Evolutionary conservation across 257 asterid genomes (phyloP).

Genomic region (Solanum arcanum): DNA sequence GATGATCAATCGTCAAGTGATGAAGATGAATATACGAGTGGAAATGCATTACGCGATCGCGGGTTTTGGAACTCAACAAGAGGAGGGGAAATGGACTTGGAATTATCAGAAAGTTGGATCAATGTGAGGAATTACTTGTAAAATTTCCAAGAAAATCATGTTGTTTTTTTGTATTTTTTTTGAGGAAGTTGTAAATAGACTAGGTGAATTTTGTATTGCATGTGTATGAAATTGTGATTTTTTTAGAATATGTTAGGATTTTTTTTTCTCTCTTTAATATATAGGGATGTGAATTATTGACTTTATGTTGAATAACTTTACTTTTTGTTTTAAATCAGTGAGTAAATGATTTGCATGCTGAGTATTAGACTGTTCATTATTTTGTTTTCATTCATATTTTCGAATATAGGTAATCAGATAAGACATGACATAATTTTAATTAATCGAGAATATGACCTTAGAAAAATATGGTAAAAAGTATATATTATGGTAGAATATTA

Average conservation of each 20-base stretch:
- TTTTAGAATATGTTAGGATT: neutral
- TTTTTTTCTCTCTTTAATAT: neutral
- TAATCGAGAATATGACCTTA: neutral
- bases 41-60: conserved; percentile 1
- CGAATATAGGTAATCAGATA: neutral
- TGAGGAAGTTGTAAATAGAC: neutral
- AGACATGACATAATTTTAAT: rapidly evolving
- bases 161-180: no score
- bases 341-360: neutral
- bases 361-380: neutral
- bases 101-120: conserved; percentile 36
- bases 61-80: neutral
- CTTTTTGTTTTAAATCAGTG: neutral
- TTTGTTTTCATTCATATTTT: neutral
- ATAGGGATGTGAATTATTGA: neutral
- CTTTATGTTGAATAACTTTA: neutral
- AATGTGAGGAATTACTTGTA: conserved; percentile 24
- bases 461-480: neutral
- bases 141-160: neutral
- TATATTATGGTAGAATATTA: neutral
- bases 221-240: neutral
- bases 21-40: neutral
- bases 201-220: neutral
- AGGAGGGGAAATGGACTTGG: neutral
- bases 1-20: conserved; percentile 4